Evolutionary conservation across 768 basidiomycete species (phyloP), one percentile per base, ranked within the genome.

Genomic region (Botryobasidium botryosum): DNA sequence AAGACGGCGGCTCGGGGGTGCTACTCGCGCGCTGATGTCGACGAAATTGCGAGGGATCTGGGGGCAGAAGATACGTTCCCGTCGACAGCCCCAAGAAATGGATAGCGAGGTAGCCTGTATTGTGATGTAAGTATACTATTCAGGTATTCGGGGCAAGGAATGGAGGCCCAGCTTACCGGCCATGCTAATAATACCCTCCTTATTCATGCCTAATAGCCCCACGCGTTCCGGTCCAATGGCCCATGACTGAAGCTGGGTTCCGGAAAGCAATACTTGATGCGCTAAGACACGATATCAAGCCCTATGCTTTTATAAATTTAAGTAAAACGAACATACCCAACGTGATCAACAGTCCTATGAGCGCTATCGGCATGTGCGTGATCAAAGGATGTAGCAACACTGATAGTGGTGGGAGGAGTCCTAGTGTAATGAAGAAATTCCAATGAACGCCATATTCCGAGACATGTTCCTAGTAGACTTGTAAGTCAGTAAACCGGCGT

Each of bases 341-440:
- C 1, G 75, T 75, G 3, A 87, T 62, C 21, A 70, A 48, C 15
- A 84, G 50, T 0, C 74, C 86, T 1, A 90, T 50, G 2, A 77
- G 47, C 0, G 77, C 71, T 31, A 81, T 68, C 0, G 80, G 74
- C 3, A 77, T 43, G 18, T 57, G 59, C 12, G 60, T 55, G 36
- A 88, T 67, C 26, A 86, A 21, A 0, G 84, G 82, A 45, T 82
- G 78, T 3, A 90, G 58, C 0, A 74, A 35, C 2, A 77, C 69
- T 55, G 86, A 76, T 10, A 83, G 61, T 3, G 85, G 56, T 0
- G 90, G 90, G 4, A 96, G 57, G 1, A 85, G 52, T 0, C 80
- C 87, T 18, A 97, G 68, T 0, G 94, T 96, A 52, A 97, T 71
- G 69, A 99, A 99, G 62, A 97, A 96, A 58, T 97, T 97, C 94